A percentile compares a stretch with the other conserved stretches of the same genome.
These are phyloP conservation scores for Hypoxylon sp. DNA, from an alignment of 2,329 filamentous ascomycete species.

Conservation along the genomic window DNA sequence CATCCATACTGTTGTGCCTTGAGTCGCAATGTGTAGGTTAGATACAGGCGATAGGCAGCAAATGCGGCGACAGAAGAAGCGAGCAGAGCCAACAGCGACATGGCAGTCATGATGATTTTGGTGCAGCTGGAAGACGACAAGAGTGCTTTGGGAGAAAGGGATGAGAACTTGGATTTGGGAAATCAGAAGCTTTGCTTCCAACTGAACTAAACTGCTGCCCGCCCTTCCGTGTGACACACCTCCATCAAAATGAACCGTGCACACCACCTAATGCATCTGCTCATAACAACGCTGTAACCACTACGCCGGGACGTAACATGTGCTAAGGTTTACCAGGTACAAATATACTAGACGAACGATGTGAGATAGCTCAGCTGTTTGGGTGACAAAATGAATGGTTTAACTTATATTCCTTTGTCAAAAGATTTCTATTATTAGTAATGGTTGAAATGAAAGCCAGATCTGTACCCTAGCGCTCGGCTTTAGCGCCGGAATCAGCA, in stretches of 20 bases:
- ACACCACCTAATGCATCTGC: background rate
- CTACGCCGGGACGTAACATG: background rate
- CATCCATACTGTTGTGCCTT: constrained; percentile 35
- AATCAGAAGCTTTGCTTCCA: constrained; percentile 5
- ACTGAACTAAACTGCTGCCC: constrained; percentile 2
- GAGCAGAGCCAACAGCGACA: constrained; percentile 32
- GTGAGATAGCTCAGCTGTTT: background rate
- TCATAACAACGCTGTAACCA: background rate
- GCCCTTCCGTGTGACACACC: constrained; percentile 3
- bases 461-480: background rate
- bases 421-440: background rate
- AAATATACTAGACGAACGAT: background rate
- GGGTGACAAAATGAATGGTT: background rate
- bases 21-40: constrained; percentile 32
- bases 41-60: constrained; percentile 36
- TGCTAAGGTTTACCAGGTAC: too few species aligned
- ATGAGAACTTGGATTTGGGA: constrained; percentile 1
- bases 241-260: background rate
- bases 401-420: background rate
- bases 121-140: constrained; percentile 9
- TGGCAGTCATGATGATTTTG: constrained; percentile 32
- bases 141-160: constrained; percentile 8
- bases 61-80: constrained; percentile 33
- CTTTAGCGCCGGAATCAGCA: background rate
- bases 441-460: background rate